Base-by-base conservation (phyloP, 345 rosid genomes). In the Melastoma malabathricum region DNA sequence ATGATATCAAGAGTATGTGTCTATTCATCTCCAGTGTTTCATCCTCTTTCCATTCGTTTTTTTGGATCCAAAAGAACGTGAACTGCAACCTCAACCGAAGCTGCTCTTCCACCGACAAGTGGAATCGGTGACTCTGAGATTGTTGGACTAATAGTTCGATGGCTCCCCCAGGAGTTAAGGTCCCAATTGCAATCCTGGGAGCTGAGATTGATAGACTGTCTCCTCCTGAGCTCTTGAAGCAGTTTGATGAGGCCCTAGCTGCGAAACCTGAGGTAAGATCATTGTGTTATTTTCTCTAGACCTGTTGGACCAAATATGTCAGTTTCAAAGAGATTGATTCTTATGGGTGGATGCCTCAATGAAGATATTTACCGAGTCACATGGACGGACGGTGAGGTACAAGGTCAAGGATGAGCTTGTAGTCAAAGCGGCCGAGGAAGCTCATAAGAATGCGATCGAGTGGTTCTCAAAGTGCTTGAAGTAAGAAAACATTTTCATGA, bases 381-480 rank as follows among this genome's bases (percentile, higher is more conserved):
- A 85, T n/a, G 95, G 95, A 20, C 85, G 93, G 93, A 74, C 83
- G 2, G 68, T 71, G 14, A 72, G 97, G 64, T 89, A 77, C 66
- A 48, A 65, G 2, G 59, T 7, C 1, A 67, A 71, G 54, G 80
- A 89, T 64, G 69, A 68, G 56, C 50, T 50, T 18, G 92, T 7
- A 34, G 12, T 34, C 12, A 34, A 34, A 34, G 6, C 76, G 4
- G 95, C 93, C 6, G 52, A 64, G 34, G 85, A 85, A 66, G 93
- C 95, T 44, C 95, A 85, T 72, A 59, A 59, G 29, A 50, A 77
- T 69, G 56, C 74, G 78, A 50, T 83, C 38, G 67, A 72, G 13
- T 89, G 89, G 95, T 69, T 85, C 51, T 48, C 59, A 22, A 69
- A 75, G 64, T 59, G 70, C 65, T 69, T 82, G 53, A 80, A 75